These are phyloP conservation scores for Fusarium poae DNA, from an alignment of 2,329 filamentous ascomycete species.

Conservation along the genomic window DNA sequence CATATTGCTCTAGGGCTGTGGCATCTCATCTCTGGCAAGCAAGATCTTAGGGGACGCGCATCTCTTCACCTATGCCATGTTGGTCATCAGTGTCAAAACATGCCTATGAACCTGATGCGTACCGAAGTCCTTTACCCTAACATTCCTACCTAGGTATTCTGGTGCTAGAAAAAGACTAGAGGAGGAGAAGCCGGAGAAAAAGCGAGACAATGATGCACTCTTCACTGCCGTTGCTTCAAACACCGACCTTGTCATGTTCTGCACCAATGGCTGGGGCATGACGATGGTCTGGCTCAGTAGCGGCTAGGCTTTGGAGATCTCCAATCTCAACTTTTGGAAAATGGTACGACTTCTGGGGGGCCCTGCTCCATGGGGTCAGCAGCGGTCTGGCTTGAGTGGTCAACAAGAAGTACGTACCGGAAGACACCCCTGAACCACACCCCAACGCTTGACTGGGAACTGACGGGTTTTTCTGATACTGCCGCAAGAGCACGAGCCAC, in stretches of 20 bases:
- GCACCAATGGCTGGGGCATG: conserved; percentile 44
- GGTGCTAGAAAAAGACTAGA: conserved; percentile 7
- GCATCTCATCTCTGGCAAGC: conserved; percentile 31
- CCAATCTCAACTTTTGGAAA: conserved; percentile 48
- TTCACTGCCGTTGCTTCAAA: conserved; percentile 36
- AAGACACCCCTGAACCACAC: conserved; percentile 37
- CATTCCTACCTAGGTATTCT: conserved; percentile 5
- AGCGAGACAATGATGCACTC: conserved; percentile 35
- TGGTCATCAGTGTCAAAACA: conserved; percentile 10
- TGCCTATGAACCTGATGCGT: conserved; percentile 3
- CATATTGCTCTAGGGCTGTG: conserved; percentile 41
- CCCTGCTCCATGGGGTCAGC: conserved; percentile 41
- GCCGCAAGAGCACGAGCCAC: conserved; percentile 18
- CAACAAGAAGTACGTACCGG: conserved; percentile 38
- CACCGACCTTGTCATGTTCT: conserved; percentile 36
- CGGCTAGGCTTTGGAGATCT: conserved; percentile 48
- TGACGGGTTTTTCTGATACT: conserved; percentile 25
- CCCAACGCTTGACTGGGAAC: conserved; percentile 40
- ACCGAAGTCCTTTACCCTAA: conserved; percentile 1
- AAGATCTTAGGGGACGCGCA: conserved; percentile 30
- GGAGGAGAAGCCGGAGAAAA: conserved; percentile 22
- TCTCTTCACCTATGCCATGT: conserved; percentile 33
- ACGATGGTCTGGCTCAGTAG: conserved; percentile 47
- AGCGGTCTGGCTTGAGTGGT: conserved; percentile 42
- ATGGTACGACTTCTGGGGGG: conserved; percentile 48